phyloP scores from a whole-genome alignment of 202 grass and related monocot species.

The Panicum hallii region DNA sequence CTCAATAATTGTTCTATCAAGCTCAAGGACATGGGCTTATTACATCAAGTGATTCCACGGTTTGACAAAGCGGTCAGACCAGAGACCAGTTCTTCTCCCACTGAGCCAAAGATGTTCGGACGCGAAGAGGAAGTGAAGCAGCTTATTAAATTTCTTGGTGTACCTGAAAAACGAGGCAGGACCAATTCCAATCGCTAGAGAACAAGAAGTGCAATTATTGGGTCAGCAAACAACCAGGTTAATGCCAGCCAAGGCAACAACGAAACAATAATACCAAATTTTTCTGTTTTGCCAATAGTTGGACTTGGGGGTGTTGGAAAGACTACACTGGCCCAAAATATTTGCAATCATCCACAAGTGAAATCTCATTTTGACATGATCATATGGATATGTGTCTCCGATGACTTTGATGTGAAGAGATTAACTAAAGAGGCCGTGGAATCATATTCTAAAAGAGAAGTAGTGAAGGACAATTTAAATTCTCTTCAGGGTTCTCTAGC shows the following conservation, averaged over 20 bases:
- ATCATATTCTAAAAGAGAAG: not conserved
- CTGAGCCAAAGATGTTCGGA: not conserved
- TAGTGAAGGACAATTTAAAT: not conserved
- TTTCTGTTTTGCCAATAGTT: conserved; percentile 21
- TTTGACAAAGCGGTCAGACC: conserved; percentile 33
- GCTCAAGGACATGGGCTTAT: not conserved
- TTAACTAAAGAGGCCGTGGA: conserved; percentile 5
- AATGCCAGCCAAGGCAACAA: not conserved
- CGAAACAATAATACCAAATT: not conserved
- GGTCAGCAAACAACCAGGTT: not conserved
- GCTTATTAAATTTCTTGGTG: not conserved
- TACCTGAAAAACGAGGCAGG: not conserved
- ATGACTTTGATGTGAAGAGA: conserved; percentile 2
- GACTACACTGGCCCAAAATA: conserved; percentile 12
- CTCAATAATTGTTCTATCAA: not conserved
- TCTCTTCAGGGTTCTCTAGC: not conserved
- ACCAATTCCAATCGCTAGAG: not conserved
- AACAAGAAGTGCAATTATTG: too few relatives aligned
- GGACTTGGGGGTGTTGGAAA: not conserved
- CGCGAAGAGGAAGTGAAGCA: not conserved
- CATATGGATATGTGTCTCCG: conserved; percentile 8
- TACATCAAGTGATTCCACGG: not conserved
- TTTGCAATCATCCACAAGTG: not conserved
- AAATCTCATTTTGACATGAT: not conserved
- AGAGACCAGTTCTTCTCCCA: not conserved